A percentile compares a stretch with the other conserved stretches of the same genome.
Conservation (phyloP, 768 basidiomycete species). For the Lentinula edodes region DNA sequence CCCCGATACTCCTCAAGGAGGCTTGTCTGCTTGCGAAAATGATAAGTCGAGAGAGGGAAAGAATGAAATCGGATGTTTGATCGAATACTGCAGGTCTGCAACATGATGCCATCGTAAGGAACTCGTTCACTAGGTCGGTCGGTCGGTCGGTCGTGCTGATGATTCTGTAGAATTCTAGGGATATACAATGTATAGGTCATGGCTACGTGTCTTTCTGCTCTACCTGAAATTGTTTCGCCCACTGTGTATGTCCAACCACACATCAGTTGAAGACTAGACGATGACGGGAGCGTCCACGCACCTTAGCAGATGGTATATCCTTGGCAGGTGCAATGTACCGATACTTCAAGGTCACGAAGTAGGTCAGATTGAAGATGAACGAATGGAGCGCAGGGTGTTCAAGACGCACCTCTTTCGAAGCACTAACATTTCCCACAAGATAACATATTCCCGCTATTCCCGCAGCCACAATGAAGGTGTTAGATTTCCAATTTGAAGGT, state of each 20-base stretch:
- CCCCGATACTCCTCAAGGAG: too few relatives aligned
- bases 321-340: conserved; percentile 44
- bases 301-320: conserved; percentile 54
- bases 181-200: not conserved
- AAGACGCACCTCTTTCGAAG: conserved; percentile 49
- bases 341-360: conserved; percentile 22
- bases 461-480: conserved; percentile 49
- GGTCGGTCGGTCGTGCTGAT: not conserved
- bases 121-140: too few relatives aligned
- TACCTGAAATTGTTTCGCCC: conserved; percentile 35
- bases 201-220: conserved; percentile 1
- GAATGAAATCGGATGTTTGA: too few relatives aligned
- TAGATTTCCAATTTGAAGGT: conserved; percentile 60
- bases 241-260: conserved; percentile 21
- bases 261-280: not conserved
- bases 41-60: too few relatives aligned
- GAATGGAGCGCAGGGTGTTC: conserved; percentile 11
- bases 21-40: too few relatives aligned
- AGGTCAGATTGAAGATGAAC: not conserved
- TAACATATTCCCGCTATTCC: conserved; percentile 49
- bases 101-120: too few relatives aligned
- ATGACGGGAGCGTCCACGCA: conserved; percentile 20
- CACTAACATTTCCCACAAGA: conserved; percentile 50
- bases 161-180: not conserved
- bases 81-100: too few relatives aligned